These are phyloP conservation scores for Penicillium odoratum DNA, from an alignment of 495 filamentous ascomycete species.

Conservation along the genomic window DNA sequence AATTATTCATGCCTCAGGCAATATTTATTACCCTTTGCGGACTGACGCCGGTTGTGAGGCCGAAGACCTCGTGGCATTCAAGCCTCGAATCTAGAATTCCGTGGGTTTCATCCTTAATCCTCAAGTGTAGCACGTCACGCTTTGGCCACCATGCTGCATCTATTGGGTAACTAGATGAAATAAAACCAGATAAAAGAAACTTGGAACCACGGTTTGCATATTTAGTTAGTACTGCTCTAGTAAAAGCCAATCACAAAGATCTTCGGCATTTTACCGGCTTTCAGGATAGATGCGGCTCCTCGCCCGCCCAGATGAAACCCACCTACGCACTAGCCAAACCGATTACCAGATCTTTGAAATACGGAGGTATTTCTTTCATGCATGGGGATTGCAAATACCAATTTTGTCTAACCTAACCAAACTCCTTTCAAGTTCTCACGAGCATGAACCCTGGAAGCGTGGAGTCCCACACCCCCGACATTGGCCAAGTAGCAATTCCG, in stretches of 20 bases:
- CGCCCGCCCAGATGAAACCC: slow-evolving; percentile 1
- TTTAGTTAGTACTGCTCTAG: neutral
- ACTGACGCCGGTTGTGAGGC: neutral
- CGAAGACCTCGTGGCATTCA: neutral
- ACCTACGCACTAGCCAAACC: neutral
- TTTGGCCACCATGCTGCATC: neutral
- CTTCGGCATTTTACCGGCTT: neutral
- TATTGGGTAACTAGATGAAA: neutral
- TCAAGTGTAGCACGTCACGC: neutral
- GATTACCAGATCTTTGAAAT: neutral
- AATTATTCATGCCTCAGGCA: neutral
- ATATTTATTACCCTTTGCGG: neutral
- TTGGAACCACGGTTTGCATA: neutral
- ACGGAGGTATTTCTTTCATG: neutral
- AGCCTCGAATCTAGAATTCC: neutral
- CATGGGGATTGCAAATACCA: neutral
- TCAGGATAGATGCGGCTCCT: slow-evolving; percentile 13
- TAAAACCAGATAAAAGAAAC: neutral
- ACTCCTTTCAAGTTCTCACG: neutral
- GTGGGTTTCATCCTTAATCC: neutral
- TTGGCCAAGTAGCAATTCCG: neutral
- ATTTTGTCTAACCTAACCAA: neutral
- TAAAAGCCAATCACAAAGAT: neutral
- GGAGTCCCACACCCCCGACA: neutral
- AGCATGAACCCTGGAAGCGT: slow-evolving; percentile 1